Percentiles rank a stretch among this genome's conserved stretches.
These are phyloP conservation scores for Theobroma grandiflorum DNA, from an alignment of 441 rosid genomes.

Conservation along the genomic window DNA sequence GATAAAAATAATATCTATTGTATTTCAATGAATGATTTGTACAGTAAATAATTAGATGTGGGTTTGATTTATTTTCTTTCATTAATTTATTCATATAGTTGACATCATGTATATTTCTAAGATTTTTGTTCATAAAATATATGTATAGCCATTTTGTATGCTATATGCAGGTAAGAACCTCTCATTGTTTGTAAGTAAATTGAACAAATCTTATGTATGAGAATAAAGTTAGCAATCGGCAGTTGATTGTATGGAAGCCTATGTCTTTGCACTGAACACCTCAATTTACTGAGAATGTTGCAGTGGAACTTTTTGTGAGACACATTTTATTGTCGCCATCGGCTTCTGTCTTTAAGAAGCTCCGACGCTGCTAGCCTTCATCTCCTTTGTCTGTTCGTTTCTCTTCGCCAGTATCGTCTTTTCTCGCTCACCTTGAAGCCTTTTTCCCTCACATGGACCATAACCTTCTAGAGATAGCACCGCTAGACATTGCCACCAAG, in stretches of 20 bases:
- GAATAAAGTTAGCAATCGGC: not conserved
- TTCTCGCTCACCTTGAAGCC: slow-evolving; percentile 29
- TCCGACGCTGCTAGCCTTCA: slow-evolving; percentile 50
- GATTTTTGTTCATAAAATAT: too few relatives aligned
- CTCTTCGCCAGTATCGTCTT: slow-evolving; percentile 23
- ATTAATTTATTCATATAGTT: too few relatives aligned
- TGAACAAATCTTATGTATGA: not conserved
- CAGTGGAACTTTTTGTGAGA: too few relatives aligned
- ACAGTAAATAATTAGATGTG: too few relatives aligned
- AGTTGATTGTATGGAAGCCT: not conserved
- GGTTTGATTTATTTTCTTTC: too few relatives aligned
- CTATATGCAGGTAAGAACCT: not conserved
- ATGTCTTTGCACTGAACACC: not conserved
- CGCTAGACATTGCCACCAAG: slow-evolving; percentile 74
- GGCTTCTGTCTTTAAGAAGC: slow-evolving; percentile 51
- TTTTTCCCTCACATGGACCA: slow-evolving; percentile 62
- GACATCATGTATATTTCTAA: too few relatives aligned
- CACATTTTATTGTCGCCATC: slow-evolving; percentile 62
- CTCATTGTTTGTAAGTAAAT: slow-evolving; percentile 16
- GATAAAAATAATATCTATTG: too few relatives aligned
- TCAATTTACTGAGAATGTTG: slow-evolving; percentile 50
- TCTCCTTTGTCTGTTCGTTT: slow-evolving; percentile 42
- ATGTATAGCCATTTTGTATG: not conserved
- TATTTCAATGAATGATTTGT: too few relatives aligned
- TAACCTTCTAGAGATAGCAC: slow-evolving; percentile 73